A percentile compares a stretch with the other conserved stretches of the same genome.
Conservation (phyloP, 2,329 filamentous ascomycete genomes). For the Arthrobotrys megalospora region DNA sequence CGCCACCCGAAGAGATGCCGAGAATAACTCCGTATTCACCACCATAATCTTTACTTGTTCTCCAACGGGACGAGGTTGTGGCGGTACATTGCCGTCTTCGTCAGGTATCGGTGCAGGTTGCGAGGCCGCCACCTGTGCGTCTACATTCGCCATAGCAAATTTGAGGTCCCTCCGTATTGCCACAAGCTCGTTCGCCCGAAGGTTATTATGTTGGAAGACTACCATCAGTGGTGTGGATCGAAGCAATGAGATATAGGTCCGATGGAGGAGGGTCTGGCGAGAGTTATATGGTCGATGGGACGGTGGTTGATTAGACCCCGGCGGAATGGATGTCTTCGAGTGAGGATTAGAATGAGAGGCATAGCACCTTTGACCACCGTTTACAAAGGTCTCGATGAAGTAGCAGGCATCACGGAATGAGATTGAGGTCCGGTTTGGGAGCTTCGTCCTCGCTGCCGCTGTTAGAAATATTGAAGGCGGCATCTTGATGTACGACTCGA, state of each 20-base stretch:
- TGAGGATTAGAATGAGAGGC: slow-evolving; percentile 38
- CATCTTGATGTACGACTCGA: slow-evolving; percentile 17
- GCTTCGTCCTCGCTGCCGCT: slow-evolving; percentile 45
- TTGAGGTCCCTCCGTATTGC: slow-evolving; percentile 79
- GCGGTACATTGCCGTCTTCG: slow-evolving; percentile 35
- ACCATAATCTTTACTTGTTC: slow-evolving; percentile 80
- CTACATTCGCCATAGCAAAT: slow-evolving; percentile 75
- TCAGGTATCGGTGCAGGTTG: slow-evolving; percentile 28
- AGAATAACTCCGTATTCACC: slow-evolving; percentile 89
- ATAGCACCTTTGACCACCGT: slow-evolving; percentile 52
- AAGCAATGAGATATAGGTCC: slow-evolving; percentile 88
- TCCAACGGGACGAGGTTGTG: slow-evolving; percentile 66
- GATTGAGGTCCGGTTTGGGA: slow-evolving; percentile 48
- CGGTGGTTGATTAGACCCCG: slow-evolving; percentile 76
- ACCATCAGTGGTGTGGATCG: slow-evolving; percentile 87
- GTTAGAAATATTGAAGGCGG: slow-evolving; percentile 47
- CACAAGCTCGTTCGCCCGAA: slow-evolving; percentile 81
- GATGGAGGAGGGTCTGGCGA: slow-evolving; percentile 89
- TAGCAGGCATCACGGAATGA: slow-evolving; percentile 56
- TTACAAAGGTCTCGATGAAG: slow-evolving; percentile 57
- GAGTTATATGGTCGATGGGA: slow-evolving; percentile 88
- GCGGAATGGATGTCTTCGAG: slow-evolving; percentile 45
- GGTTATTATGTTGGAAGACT: slow-evolving; percentile 86
- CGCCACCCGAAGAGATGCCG: slow-evolving; percentile 84
- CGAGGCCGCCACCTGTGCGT: slow-evolving; percentile 67